Evolutionary conservation across 257 asterid species (phyloP), one percentile per base, ranked within the genome.

Genomic region (Solanum pimpinellifolium): DNA sequence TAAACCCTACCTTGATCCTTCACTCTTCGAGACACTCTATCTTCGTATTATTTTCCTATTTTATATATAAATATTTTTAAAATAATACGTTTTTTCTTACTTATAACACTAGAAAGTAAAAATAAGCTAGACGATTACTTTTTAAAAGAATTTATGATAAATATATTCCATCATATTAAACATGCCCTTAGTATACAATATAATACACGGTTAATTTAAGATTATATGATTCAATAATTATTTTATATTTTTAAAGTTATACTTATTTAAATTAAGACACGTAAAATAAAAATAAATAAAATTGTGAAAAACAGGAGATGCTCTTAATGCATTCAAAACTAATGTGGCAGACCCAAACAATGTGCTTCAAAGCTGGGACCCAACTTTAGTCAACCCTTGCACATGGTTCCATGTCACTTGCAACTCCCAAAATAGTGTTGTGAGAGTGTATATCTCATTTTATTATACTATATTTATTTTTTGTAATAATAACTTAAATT

Each of bases 361-460:
- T 87, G 94, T 90, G 12, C 94, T 93, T 9, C 91, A 82, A 89
- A 92, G 93, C 87, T 93, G 95, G 96, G 93, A 93, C 89, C 90
- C 95, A 14, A 93, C 93, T 0, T 88, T 91, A 4, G 66, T 83
- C 11, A 91, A 90, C 86, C 96, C 96, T 4, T 92, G 95, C 69
- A 91, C 92, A 65, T 93, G 94, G 94, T 88, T 90, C 20, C 93
- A 92, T 84, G 86, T 93, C 59, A 88, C 93, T 0, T 92, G 96
- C 89, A 90, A 91, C 73, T 0, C 0, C 6, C 76, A 90, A 0
- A 89, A 90, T 86, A 85, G 90, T 18, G 93, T 93, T 21, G 20
- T 41, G 59, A 90, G 93, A 90, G 75, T 92, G 96, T 91, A 90
- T 81, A 90, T 68, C 8, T 11, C 31, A 18, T 11, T 41, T 75